Evolutionary conservation across 2,329 filamentous ascomycete genomes (phyloP), one percentile per base, ranked within the genome.

Genomic region (Chrysoporthe cubensis): DNA sequence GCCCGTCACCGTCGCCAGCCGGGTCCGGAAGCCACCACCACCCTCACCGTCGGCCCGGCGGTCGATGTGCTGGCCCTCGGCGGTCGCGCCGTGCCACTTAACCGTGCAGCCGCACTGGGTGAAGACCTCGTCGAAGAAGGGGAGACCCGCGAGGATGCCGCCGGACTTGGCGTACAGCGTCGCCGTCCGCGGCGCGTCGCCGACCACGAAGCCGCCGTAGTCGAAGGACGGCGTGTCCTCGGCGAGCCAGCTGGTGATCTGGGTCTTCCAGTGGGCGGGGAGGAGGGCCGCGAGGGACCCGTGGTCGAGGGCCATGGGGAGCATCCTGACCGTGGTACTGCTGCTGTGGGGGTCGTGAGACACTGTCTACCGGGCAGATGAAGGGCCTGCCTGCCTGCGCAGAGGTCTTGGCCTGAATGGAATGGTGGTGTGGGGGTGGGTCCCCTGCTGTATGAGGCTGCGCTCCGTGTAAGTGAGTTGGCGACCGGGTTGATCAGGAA

Each of bases 161-260:
- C 83, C 77, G n/a, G 87, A 89, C 78, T 92, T 92, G 69, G 85
- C 88, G 80, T 87, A 90, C 50, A 92, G 85, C 4, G 87, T 91
- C 26, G 90, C 90, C 16, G 84, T 87, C 68, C 87, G 87, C 9
- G 82, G 79, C 40, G 80, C 81, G 50, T 91, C 88, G 71, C 96
- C 96, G 34, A 99, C 96, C 7, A 99, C 96, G 79, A 97, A 99
- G 69, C 96, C 96, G 75, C 93, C 96, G 78, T 97, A 97, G 84
- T 99, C 96, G 80, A 97, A 95, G 64, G 93, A 96, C 4, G 96
- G 96, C 3, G 94, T 96, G 82, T 99, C 96, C 81, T 99, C 96
- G 75, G 94, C 92, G 16, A 97, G 90, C 96, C 96, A 99, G 75
- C 87, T 82, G 34, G 90, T 87, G 71, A 97, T 88, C 72, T 90